A percentile compares a stretch with the other conserved stretches of the same genome.
phyloP scores from a whole-genome alignment of 306 rosid genomes.

The Rosa chinensis region DNA sequence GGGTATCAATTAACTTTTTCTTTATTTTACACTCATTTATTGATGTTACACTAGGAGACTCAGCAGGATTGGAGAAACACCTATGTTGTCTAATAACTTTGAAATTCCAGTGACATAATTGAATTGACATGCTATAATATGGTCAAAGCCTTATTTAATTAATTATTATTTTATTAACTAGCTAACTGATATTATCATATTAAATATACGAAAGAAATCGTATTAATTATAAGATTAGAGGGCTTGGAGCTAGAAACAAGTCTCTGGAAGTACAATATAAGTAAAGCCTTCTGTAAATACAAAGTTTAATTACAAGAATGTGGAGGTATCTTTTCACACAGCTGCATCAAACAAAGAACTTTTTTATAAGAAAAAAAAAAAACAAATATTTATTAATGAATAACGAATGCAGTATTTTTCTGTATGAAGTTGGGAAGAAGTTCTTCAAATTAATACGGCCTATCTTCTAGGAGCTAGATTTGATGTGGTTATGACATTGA shows the following conservation, averaged over 20 bases:
- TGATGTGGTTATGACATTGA: constrained; percentile 43
- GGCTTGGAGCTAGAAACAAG: background rate
- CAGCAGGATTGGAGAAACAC: background rate
- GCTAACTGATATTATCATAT: background rate
- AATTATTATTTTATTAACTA: background rate
- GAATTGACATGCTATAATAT: constrained; percentile 28
- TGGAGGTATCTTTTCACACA: background rate
- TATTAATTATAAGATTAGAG: background rate
- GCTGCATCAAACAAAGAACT: background rate
- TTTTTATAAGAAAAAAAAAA: background rate
- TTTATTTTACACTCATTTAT: constrained; percentile 6
- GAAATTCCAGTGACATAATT: constrained; percentile 37
- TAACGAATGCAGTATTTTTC: constrained; percentile 1
- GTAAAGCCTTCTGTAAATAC: background rate
- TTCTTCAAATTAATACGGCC: background rate
- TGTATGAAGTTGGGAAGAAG: background rate
- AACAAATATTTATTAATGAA: constrained; percentile 14
- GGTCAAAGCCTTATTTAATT: constrained; percentile 20
- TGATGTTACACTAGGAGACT: constrained; percentile 39
- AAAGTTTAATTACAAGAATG: constrained; percentile 14
- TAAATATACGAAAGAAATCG: background rate
- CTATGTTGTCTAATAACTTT: constrained; percentile 10
- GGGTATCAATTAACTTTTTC: constrained; percentile 22
- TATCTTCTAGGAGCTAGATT: constrained; percentile 18
- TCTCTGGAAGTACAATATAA: background rate